Base-by-base conservation (phyloP, 257 asterid genomes). In the Coffea canephora region DNA sequence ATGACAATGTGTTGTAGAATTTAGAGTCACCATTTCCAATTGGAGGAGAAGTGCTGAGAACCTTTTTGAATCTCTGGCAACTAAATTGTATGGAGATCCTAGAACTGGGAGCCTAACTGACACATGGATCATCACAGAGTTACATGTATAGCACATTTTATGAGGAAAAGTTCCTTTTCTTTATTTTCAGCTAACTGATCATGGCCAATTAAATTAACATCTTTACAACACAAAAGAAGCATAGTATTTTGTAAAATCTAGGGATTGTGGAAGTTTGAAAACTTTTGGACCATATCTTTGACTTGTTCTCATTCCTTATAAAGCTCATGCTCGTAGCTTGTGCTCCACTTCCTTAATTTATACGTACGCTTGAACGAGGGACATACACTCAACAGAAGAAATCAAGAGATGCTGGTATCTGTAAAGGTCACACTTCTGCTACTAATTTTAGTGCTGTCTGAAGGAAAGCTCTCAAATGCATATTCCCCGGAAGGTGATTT, bases 261-360 rank as follows among this genome's bases (percentile, higher is more conserved):
- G 86, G 89, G 90, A 89, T 83, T 82, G 82, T 77, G 69, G 61
- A 87, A 77, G 36, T 59, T 64, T 59, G 48, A 68, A 71, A 82
- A 74, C 23, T 71, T 13, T 87, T 86, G 84, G 77, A 81, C 86
- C 88, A 82, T 66, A 84, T 78, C 90, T 86, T 90, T 87, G 95
- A 90, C 91, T 87, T 81, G 61, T 77, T 84, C 82, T 39, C 80
- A 23, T 21, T 74, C 72, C 71, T 73, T 86, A 86, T 89, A 89
- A 87, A 89, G 77, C 74, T 78, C 84, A 88, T 79, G 55, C 75
- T 72, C 72, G 16, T 18, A 73, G 71, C 69, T 78, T 19, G 74
- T 69, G 46, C n/a, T 50, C 70, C 76, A 75, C 85, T 69, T 73
- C 89, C 84, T 85, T 31, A 31, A 31, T 87, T 78, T 83, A 75